phyloP scores from a whole-genome alignment of 305 asterid genomes.

The Stenogyne calaminthoides region DNA sequence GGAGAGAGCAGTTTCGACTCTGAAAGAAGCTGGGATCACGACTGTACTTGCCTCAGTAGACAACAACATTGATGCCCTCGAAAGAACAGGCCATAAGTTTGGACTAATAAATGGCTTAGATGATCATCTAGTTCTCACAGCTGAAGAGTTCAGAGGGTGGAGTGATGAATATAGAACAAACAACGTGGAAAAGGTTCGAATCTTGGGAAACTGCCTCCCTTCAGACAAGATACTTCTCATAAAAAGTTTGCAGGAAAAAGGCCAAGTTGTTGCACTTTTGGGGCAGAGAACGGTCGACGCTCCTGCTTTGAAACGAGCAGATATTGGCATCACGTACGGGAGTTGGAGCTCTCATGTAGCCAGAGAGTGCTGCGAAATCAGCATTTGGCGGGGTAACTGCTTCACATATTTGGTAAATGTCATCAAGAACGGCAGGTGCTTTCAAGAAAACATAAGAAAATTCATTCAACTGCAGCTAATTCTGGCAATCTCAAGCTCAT shows the following conservation, averaged over 20 bases:
- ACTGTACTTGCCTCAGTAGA: conserved; percentile 34
- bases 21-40: conserved; percentile 26
- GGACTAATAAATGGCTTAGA: conserved; percentile 10
- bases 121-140: conserved; percentile 16
- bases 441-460: conserved; percentile 31
- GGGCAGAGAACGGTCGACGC: conserved; percentile 37
- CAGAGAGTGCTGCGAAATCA: conserved; percentile 23
- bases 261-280: conserved; percentile 38
- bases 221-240: conserved; percentile 32
- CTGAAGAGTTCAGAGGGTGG: conserved; percentile 26
- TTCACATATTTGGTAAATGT: conserved; percentile 14
- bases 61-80: conserved; percentile 24
- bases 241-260: conserved; percentile 26
- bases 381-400: conserved; percentile 13
- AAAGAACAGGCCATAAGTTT: conserved; percentile 1
- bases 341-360: conserved; percentile 32
- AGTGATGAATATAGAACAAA: conserved; percentile 6
- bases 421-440: conserved; percentile 32
- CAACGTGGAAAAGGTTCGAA: conserved; percentile 22
- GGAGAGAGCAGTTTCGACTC: not conserved
- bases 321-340: conserved; percentile 37
- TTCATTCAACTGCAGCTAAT: conserved; percentile 26
- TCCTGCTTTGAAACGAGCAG: conserved; percentile 40
- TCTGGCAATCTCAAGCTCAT: not conserved
- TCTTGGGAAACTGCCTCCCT: conserved; percentile 33